Evolutionary conservation across 1,139 yeast species (phyloP), one percentile per base, ranked within the genome.

Genomic region (Spencermartinsiella ligniputridi): DNA sequence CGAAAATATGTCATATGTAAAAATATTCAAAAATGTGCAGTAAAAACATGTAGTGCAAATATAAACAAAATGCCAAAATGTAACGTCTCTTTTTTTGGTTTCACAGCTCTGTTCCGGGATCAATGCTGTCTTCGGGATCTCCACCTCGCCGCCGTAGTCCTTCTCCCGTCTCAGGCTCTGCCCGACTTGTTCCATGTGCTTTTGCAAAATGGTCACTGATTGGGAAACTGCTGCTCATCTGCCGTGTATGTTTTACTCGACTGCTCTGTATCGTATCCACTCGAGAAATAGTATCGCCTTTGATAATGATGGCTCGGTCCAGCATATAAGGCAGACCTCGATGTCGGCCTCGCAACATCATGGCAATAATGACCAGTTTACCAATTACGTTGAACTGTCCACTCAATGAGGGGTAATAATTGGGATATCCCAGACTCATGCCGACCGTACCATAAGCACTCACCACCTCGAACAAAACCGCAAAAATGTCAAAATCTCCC

Each of bases 381-480:
- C 96, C 84, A 9, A 92, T 58, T 0, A 76, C 75, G 22, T 78
- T 75, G 57, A 92, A 87, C 59, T 83, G 76, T 0, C 79, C 89
- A 13, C 84, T 74, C 41, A 92, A 76, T 2, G 97, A 86, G 3
- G 88, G 72, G 51, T 76, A 69, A 5, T 76, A 69, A 38, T 68
- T 70, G 0, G 95, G 85, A 54, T 79, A 89, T 0, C 98, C 98
- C 48, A 89, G 67, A 2, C 95, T 84, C 52, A 90, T 66, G 0
- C 98, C 98, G 38, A 90, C 97, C 0, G 96, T 90, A 63, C 97
- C 97, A 64, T 92, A 94, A 0, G 98, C 98, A 56, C 95, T 84
- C 3, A 88, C 85, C 49, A 89, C 80, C 62, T 92, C 99, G 66
- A 92, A 92, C 57, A 92, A 66, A 2, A 87, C 71, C 8, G 79